Base-by-base conservation (phyloP, 1,284 basidiomycete genomes). In the Laetiporus sulphureus region DNA sequence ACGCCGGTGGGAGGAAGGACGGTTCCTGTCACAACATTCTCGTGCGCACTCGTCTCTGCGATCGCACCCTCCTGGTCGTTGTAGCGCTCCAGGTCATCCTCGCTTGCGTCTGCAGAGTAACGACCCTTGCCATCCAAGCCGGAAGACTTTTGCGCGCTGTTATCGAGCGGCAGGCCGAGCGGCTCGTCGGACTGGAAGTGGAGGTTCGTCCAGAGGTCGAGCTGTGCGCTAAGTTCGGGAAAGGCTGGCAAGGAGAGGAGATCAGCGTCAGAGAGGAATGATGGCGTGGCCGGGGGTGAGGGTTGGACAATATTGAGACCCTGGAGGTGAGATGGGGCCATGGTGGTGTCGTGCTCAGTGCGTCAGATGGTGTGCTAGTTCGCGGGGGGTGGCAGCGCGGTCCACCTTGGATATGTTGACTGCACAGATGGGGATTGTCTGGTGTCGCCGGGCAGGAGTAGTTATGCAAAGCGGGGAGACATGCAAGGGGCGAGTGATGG, bases 191-290 rank as follows among this genome's bases (percentile, higher is more conserved):
- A 78, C 45, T 87, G 78, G 62, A 91, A 91, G 12, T 78, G 66
- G 48, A 91, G 71, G 60, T 84, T 83, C 7, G 86, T 84, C 89
- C 89, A 91, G 38, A 89, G 68, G 60, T 87, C 85, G 44, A 91
- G 79, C 58, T 90, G 84, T 2, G 84, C 83, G 15, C 73, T 72
- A 39, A 89, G 71, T 59, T 88, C 87, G 10, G 79, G 79, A 57
- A 79, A 83, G 2, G 77, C 66, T 16, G 75, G 72, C 1, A 76
- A 67, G 0, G 75, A 64, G 44, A 85, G 71, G 31, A 85, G 68
- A 48, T 84, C 79, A 53, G 73, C 73, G 57, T 76, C 67, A 31
- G 63, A 55, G 34, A 61, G 42, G 30, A 68, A 63, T 5, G 24
- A 30, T 6, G 68, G 47, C 38, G 68, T 56, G 19, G 68, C 57